Conservation (phyloP, 495 filamentous ascomycete genomes). For the Xylaria longipes region DNA sequence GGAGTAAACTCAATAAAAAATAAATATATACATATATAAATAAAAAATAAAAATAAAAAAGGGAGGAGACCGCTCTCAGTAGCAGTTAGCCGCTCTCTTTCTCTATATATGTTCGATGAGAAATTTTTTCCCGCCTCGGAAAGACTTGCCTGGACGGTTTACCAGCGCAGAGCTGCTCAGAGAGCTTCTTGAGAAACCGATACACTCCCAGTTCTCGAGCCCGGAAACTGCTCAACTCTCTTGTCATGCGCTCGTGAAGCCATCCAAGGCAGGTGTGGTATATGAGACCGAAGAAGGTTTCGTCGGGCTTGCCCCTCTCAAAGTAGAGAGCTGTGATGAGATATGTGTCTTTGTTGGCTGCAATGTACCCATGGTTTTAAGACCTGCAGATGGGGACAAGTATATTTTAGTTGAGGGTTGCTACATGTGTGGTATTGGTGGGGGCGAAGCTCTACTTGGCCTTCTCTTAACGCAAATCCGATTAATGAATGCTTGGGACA, state of each 20-base stretch:
- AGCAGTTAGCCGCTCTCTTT: too few relatives aligned
- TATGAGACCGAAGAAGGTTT: background rate
- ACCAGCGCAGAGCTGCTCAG: background rate
- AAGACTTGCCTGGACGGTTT: background rate
- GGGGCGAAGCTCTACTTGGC: background rate
- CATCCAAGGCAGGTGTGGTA: background rate
- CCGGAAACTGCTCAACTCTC: background rate
- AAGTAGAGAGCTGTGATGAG: background rate
- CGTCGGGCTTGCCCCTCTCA: background rate
- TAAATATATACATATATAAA: too few relatives aligned
- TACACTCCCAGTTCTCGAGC: background rate
- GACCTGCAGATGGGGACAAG: background rate
- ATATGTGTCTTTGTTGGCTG: background rate
- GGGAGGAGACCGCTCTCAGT: too few relatives aligned
- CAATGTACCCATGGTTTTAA: background rate
- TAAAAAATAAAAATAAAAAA: too few relatives aligned
- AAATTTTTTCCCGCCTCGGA: background rate
- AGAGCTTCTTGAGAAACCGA: background rate
- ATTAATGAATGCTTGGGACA: background rate
- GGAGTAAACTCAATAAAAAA: too few relatives aligned
- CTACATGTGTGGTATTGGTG: background rate
- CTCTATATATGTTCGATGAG: background rate
- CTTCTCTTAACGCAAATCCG: background rate
- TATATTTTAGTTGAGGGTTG: background rate
- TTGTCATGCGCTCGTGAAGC: background rate